A percentile compares a stretch with the other conserved stretches of the same genome.
Evolutionary conservation across 352 stramenopile genomes (phyloP).

Genomic region (Peronospora belbahrii): DNA sequence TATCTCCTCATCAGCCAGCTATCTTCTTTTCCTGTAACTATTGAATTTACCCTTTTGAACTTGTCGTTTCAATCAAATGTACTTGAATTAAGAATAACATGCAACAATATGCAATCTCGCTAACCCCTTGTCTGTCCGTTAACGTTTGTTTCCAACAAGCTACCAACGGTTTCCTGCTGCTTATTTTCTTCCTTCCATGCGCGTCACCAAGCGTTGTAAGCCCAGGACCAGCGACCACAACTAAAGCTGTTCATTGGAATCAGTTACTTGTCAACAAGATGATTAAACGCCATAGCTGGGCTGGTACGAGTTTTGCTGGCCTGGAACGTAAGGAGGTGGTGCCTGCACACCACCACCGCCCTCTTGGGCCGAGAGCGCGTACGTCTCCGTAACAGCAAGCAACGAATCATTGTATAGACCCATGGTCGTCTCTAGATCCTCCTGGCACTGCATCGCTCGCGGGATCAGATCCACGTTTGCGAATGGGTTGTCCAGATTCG

Average conservation of each 20-base stretch:
- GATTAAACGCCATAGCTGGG: conserved; percentile 77
- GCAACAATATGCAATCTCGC: conserved; percentile 20
- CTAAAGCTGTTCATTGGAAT: conserved; percentile 12
- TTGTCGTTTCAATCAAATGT: conserved; percentile 14
- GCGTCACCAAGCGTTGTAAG: background rate
- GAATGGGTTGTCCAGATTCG: conserved; percentile 86
- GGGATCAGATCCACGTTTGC: conserved; percentile 83
- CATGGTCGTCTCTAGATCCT: conserved; percentile 83
- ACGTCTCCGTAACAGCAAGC: conserved; percentile 80
- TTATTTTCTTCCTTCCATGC: conserved; percentile 11
- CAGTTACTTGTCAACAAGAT: background rate
- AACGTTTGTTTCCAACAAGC: conserved; percentile 20
- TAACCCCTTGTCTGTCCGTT: conserved; percentile 1
- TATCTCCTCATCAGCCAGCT: no score
- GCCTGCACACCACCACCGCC: conserved; percentile 41
- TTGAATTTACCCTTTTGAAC: conserved; percentile 14
- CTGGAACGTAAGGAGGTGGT: conserved; percentile 76
- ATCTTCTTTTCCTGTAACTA: conserved; percentile 10
- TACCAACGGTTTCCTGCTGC: conserved; percentile 23
- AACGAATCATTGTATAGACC: conserved; percentile 86
- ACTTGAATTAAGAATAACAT: conserved; percentile 19
- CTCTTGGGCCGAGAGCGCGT: conserved; percentile 70
- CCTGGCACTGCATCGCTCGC: conserved; percentile 83
- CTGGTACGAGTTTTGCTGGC: conserved; percentile 88
- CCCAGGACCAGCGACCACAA: conserved; percentile 1